These are phyloP conservation scores for Seiridium cupressi DNA, from an alignment of 2,329 filamentous ascomycete species.

Conservation along the genomic window DNA sequence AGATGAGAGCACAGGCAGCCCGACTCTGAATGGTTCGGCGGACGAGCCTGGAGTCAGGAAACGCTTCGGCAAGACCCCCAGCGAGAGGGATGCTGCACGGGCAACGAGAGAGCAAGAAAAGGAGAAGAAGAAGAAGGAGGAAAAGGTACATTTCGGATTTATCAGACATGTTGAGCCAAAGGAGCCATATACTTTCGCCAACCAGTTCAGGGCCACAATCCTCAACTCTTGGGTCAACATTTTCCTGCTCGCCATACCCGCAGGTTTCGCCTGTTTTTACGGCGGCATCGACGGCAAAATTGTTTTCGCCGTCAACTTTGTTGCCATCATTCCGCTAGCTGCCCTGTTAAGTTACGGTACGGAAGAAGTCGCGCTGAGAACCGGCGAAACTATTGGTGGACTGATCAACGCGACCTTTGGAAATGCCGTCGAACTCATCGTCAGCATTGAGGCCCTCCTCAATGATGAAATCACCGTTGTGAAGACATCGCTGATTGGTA, in stretches of 20 bases:
- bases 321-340: slow-evolving; percentile 88
- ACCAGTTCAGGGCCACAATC: slow-evolving; percentile 71
- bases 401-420: slow-evolving; percentile 90
- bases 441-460: slow-evolving; percentile 78
- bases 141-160: slow-evolving; percentile 34
- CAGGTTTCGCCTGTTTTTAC: slow-evolving; percentile 75
- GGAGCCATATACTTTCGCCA: slow-evolving; percentile 55
- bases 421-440: slow-evolving; percentile 87
- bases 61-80: background rate
- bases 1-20: slow-evolving; percentile 12
- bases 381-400: slow-evolving; percentile 83
- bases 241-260: slow-evolving; percentile 73
- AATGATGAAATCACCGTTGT: slow-evolving; percentile 79
- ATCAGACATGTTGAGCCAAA: slow-evolving; percentile 48
- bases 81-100: background rate
- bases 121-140: slow-evolving; percentile 18
- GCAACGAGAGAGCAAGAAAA: background rate
- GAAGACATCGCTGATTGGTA: slow-evolving; percentile 88
- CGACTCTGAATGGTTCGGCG: background rate
- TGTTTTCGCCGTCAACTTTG: slow-evolving; percentile 87
- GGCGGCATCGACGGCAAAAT: slow-evolving; percentile 39
- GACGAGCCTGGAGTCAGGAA: background rate
- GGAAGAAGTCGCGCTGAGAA: slow-evolving; percentile 80
- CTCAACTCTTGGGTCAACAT: slow-evolving; percentile 87
- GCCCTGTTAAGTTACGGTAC: slow-evolving; percentile 85